Evolutionary conservation across 441 rosid genomes (phyloP).

Genomic region (Pelargonium myrrhifolium): DNA sequence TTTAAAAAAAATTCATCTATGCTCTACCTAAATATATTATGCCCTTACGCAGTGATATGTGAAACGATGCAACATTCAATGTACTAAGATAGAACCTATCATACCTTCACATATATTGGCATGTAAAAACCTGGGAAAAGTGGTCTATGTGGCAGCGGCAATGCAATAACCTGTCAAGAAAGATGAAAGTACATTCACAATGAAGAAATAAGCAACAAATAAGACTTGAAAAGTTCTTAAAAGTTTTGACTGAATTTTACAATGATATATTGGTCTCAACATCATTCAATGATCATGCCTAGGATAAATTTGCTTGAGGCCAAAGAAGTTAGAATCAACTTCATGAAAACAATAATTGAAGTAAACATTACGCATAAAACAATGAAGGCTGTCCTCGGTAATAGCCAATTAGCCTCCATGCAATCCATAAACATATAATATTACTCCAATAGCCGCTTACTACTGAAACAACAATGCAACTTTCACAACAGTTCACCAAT

Average conservation of each 20-base stretch:
- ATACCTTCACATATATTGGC: conserved; percentile 97
- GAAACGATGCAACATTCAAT: neutral
- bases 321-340: neutral
- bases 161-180: conserved; percentile 62
- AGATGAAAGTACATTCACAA: conserved; percentile 11
- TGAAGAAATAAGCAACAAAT: conserved; percentile 10
- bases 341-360: neutral
- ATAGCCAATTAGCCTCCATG: no score
- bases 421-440: neutral
- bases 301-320: neutral
- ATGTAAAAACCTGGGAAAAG: conserved; percentile 97
- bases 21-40: no score
- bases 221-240: neutral
- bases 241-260: neutral
- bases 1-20: no score
- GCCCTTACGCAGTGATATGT: neutral
- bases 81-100: conserved; percentile 1
- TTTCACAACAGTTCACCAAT: neutral
- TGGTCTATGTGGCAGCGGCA: conserved; percentile 88
- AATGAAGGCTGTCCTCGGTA: no score
- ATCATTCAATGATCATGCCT: neutral
- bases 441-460: neutral
- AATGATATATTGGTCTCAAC: neutral
- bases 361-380: neutral
- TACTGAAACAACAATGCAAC: neutral